phyloP scores from a whole-genome alignment of 306 rosid species.

The Begonia fuchsioides region DNA sequence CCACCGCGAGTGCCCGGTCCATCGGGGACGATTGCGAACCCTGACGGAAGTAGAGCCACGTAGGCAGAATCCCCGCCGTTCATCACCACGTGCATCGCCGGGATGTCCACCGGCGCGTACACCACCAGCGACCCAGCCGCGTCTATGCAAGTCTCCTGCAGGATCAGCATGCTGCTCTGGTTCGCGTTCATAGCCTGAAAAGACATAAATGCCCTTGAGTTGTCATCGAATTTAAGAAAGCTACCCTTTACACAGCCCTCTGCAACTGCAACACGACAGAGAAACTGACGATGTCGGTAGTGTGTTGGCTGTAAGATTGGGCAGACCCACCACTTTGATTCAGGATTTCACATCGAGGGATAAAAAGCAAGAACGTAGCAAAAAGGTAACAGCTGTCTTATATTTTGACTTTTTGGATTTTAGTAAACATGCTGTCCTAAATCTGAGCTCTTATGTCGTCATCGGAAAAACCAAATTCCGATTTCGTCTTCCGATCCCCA shows the following conservation, averaged over 20 bases:
- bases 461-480: slow-evolving; percentile 40
- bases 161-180: slow-evolving; percentile 83
- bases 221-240: too few relatives aligned
- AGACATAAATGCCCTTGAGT: background rate
- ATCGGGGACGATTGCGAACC: slow-evolving; percentile 75
- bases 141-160: slow-evolving; percentile 89
- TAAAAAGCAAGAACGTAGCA: background rate
- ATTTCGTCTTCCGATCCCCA: slow-evolving; percentile 19
- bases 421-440: slow-evolving; percentile 20
- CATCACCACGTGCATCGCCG: slow-evolving; percentile 96
- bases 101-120: slow-evolving; percentile 95
- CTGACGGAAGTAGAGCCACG: slow-evolving; percentile 76
- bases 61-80: slow-evolving; percentile 95
- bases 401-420: slow-evolving; percentile 42
- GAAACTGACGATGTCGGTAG: too few relatives aligned
- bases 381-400: slow-evolving; percentile 23
- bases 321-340: too few relatives aligned
- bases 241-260: too few relatives aligned
- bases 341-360: background rate
- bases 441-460: slow-evolving; percentile 15
- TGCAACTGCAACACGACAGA: too few relatives aligned
- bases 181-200: slow-evolving; percentile 63
- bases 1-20: slow-evolving; percentile 40
- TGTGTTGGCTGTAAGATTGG: too few relatives aligned
- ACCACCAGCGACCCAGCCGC: slow-evolving; percentile 85